These are phyloP conservation scores for Marsdenia floribunda DNA, from an alignment of 257 asterid genomes.

Conservation along the genomic window DNA sequence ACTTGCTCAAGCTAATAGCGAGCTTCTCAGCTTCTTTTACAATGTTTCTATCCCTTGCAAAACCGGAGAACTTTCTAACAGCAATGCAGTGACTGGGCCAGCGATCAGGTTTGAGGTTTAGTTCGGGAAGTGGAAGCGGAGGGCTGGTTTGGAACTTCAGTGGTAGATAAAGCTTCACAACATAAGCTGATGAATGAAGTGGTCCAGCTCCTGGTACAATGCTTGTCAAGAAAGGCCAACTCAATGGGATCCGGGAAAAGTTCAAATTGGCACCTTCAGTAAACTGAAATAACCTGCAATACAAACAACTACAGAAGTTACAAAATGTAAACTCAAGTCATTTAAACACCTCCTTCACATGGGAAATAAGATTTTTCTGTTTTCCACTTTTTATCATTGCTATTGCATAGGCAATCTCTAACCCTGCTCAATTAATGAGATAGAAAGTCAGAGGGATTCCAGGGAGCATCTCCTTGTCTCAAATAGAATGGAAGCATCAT, in stretches of 20 bases:
- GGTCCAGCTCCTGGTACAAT: conserved; percentile 83
- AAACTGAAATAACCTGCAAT: conserved; percentile 60
- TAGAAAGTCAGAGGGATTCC: not conserved
- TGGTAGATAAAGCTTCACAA: conserved; percentile 53
- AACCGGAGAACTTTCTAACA: conserved; percentile 69
- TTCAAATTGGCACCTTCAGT: conserved; percentile 84
- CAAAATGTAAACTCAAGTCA: not conserved
- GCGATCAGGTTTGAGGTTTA: conserved; percentile 53
- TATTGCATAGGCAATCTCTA: not conserved
- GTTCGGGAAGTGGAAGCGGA: conserved; percentile 73
- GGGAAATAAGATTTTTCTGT: not conserved
- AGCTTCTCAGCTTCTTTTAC: conserved; percentile 78
- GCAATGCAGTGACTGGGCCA: conserved; percentile 67
- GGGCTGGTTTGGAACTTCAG: conserved; percentile 52
- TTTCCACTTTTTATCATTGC: not conserved
- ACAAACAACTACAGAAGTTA: not conserved
- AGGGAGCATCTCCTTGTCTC: not conserved
- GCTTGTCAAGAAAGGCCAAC: conserved; percentile 75
- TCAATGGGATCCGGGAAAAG: conserved; percentile 57
- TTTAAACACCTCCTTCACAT: not conserved
- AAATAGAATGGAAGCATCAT: not conserved
- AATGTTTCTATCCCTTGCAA: conserved; percentile 66
- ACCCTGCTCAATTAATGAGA: not conserved
- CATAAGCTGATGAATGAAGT: conserved; percentile 71
- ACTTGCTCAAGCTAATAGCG: conserved; percentile 57